phyloP scores from a whole-genome alignment of 1,284 basidiomycete genomes.

The Gymnopus androsaceus region DNA sequence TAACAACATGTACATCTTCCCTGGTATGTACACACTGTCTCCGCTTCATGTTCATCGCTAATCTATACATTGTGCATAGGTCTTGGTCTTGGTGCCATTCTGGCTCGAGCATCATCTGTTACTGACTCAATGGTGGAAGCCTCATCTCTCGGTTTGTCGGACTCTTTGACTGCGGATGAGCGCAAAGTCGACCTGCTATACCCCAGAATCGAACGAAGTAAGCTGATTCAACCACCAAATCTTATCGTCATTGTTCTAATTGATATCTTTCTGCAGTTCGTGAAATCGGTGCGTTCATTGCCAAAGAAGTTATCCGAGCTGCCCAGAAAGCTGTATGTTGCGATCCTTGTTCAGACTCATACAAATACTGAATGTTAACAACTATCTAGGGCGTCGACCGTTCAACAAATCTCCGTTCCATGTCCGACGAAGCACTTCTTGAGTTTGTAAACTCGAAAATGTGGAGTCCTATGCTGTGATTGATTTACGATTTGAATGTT shows the following conservation, averaged over 20 bases:
- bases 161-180: constrained; percentile 78
- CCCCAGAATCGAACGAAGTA: constrained; percentile 73
- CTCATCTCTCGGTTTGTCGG: constrained; percentile 74
- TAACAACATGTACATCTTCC: constrained; percentile 88
- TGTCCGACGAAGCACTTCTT: constrained; percentile 58
- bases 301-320: constrained; percentile 70
- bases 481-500: background rate
- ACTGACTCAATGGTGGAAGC: constrained; percentile 85
- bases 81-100: constrained; percentile 79
- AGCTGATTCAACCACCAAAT: constrained; percentile 18
- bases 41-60: no score
- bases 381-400: constrained; percentile 58
- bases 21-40: no score
- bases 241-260: constrained; percentile 2
- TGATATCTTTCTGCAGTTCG: constrained; percentile 43
- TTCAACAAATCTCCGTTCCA: constrained; percentile 51
- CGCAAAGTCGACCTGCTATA: constrained; percentile 66
- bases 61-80: no score
- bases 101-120: constrained; percentile 65
- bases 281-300: constrained; percentile 80
- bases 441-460: constrained; percentile 62
- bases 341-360: constrained; percentile 1
- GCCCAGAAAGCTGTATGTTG: constrained; percentile 72
- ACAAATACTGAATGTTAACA: constrained; percentile 1
- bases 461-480: constrained; percentile 57